Base-by-base conservation (phyloP, 345 rosid species). In the Eucalyptus leucophloia region DNA sequence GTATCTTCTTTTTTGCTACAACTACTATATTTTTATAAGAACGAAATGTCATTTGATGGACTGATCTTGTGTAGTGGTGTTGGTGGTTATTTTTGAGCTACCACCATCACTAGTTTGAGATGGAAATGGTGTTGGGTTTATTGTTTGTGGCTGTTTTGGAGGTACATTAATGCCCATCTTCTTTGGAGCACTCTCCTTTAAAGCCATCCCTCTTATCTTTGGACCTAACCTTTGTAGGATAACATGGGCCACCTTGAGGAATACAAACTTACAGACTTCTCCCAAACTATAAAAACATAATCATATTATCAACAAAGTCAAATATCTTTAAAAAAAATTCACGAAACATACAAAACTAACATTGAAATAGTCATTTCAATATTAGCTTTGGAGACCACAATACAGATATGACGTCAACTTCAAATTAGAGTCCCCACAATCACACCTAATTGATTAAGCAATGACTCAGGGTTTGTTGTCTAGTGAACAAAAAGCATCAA, bases 61-160 rank as follows among this genome's bases (percentile, higher is more conserved):
- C 7, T 1, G 2, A 15, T 60, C 13, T 21, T 1, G 1, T 2
- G 3, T 1, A 56, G 32, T 12, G 67, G n/a, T 24, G n/a, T 60
- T 60, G 15, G n/a, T 28, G 32, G 67, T 28, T 60, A 12, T 60
- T 60, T 60, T 60, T 16, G 67, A 60, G 32, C 16, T 28, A 60
- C 26, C 60, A 23, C 3, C 60, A 56, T 56, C 28, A 21, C 12
- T 56, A 4, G 62, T 30, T 60, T 26, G n/a, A 60, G 4, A 60
- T 28, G 16, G 4, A 60, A 28, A 30, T 60, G 15, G 8, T 60
- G 16, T 13, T 60, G 32, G 32, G 67, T 60, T 28, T 28, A 12
- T 28, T 60, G 32, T 12, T 12, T 60, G 15, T 60, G 67, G 30
- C 7, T 13, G 17, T 60, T 28, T 12, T 11, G n/a, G 67, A 60